Evolutionary conservation across 2,329 filamentous ascomycete species (phyloP).

Genomic region (Cucurbitaria berberidis): DNA sequence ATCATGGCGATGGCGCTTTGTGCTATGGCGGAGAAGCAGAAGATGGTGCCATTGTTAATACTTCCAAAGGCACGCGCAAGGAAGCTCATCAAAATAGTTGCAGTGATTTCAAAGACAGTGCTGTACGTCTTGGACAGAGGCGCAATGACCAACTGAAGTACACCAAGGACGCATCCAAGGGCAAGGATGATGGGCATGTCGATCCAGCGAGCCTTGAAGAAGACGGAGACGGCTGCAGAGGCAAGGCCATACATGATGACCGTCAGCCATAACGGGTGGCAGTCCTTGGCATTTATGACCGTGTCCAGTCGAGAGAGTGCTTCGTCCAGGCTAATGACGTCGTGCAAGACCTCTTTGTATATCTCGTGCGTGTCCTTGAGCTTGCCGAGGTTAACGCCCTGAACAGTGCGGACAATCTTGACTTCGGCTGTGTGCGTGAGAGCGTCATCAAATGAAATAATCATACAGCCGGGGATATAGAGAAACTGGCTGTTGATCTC

Average conservation of each 20-base stretch:
- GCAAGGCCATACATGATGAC: slow-evolving; percentile 77
- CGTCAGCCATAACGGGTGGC: slow-evolving; percentile 55
- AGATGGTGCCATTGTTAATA: slow-evolving; percentile 50
- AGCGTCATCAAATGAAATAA: slow-evolving; percentile 82
- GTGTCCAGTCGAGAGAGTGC: slow-evolving; percentile 67
- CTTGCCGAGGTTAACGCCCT: slow-evolving; percentile 75
- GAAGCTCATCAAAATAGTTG: slow-evolving; percentile 56
- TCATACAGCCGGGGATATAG: slow-evolving; percentile 90
- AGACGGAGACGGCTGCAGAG: slow-evolving; percentile 75
- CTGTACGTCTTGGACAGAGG: slow-evolving; percentile 73
- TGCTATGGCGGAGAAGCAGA: slow-evolving; percentile 58
- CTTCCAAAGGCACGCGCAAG: slow-evolving; percentile 56
- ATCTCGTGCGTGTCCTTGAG: slow-evolving; percentile 76
- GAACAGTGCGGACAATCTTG: slow-evolving; percentile 71
- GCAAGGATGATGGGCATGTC: slow-evolving; percentile 80
- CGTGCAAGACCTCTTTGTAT: slow-evolving; percentile 80
- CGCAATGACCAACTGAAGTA: slow-evolving; percentile 76
- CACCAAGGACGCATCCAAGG: slow-evolving; percentile 73
- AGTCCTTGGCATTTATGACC: slow-evolving; percentile 64
- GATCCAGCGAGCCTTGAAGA: slow-evolving; percentile 76
- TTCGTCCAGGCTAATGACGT: slow-evolving; percentile 72
- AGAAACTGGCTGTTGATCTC: slow-evolving; percentile 88
- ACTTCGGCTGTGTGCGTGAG: slow-evolving; percentile 77
- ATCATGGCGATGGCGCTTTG: slow-evolving; percentile 58
- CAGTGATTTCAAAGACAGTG: slow-evolving; percentile 57